Conservation (phyloP, 306 rosid genomes). For the Fragaria vesca region DNA sequence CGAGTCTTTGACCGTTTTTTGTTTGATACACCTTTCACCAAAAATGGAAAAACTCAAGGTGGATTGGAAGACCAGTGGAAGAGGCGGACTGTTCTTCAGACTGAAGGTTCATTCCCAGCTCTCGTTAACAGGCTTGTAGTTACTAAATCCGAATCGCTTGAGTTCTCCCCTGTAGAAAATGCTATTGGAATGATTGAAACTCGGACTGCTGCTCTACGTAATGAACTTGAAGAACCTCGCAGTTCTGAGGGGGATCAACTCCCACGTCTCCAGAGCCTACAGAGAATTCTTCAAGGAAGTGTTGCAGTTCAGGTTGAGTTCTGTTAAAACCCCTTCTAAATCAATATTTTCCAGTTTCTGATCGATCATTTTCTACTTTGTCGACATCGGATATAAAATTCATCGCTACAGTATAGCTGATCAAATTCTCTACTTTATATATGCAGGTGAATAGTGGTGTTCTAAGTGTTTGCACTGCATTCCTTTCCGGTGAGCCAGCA, state of each 20-base stretch:
- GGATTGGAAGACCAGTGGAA: constrained; percentile 99
- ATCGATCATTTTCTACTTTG: background rate
- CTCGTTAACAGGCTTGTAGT: constrained; percentile 89
- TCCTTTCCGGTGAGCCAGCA: constrained; percentile 96
- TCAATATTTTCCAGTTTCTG: background rate
- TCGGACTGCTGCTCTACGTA: constrained; percentile 90
- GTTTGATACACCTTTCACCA: constrained; percentile 95
- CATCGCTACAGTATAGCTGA: background rate
- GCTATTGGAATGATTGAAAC: constrained; percentile 99
- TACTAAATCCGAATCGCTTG: constrained; percentile 85
- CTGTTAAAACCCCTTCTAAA: background rate
- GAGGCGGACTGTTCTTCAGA: constrained; percentile 91
- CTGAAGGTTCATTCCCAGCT: constrained; percentile 97
- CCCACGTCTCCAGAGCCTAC: constrained; percentile 92
- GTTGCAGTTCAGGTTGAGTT: constrained; percentile 83
- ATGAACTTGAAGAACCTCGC: constrained; percentile 99
- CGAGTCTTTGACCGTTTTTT: constrained; percentile 96
- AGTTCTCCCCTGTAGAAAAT: constrained; percentile 96
- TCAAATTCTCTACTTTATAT: background rate
- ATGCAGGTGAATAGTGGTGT: constrained; percentile 97
- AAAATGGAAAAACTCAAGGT: constrained; percentile 95
- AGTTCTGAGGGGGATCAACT: constrained; percentile 99
- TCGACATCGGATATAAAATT: background rate
- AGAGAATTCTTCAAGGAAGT: constrained; percentile 99
- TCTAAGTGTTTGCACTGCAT: constrained; percentile 94